Evolutionary conservation across 1,284 basidiomycete genomes (phyloP).

Genomic region (Ustilago crameri): DNA sequence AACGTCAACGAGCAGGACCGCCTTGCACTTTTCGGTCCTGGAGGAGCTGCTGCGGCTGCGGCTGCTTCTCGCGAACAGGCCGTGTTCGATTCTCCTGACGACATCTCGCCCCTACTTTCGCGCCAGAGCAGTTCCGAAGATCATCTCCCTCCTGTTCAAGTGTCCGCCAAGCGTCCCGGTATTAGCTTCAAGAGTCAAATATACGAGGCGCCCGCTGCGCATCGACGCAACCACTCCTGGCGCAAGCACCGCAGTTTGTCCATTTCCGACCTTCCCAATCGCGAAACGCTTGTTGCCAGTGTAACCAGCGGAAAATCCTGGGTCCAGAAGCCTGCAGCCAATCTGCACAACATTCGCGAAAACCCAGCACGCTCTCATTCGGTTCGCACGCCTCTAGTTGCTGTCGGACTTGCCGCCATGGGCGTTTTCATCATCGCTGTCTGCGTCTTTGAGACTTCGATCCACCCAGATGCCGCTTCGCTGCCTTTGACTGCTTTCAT

Average conservation of each 20-base stretch:
- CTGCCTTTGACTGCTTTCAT: conserved; percentile 51
- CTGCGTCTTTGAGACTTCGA: conserved; percentile 40
- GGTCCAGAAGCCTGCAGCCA: conserved; percentile 2
- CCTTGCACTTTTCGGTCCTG: not conserved
- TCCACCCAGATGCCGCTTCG: conserved; percentile 50
- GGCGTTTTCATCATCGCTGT: conserved; percentile 37
- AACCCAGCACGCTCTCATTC: conserved; percentile 8
- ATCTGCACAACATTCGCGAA: conserved; percentile 5
- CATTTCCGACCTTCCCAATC: conserved; percentile 23
- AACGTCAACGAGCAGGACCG: conserved; percentile 4
- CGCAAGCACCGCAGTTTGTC: conserved; percentile 41
- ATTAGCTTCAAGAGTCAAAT: conserved; percentile 28
- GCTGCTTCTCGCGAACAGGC: conserved; percentile 8
- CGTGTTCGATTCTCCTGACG: conserved; percentile 22
- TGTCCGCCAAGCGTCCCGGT: conserved; percentile 3
- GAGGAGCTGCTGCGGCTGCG: not conserved
- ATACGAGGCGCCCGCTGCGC: conserved; percentile 25
- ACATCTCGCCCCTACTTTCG: conserved; percentile 20
- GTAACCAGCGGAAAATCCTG: not conserved
- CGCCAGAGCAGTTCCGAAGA: conserved; percentile 38
- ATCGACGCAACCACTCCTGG: conserved; percentile 33
- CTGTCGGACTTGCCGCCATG: conserved; percentile 40
- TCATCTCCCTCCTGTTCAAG: conserved; percentile 2
- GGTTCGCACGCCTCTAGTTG: conserved; percentile 28
- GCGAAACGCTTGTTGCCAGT: not conserved